Percentiles rank a stretch among this genome's conserved stretches.
Evolutionary conservation across 139 green algal species (phyloP).

Genomic region (Chlorella sp.): DNA sequence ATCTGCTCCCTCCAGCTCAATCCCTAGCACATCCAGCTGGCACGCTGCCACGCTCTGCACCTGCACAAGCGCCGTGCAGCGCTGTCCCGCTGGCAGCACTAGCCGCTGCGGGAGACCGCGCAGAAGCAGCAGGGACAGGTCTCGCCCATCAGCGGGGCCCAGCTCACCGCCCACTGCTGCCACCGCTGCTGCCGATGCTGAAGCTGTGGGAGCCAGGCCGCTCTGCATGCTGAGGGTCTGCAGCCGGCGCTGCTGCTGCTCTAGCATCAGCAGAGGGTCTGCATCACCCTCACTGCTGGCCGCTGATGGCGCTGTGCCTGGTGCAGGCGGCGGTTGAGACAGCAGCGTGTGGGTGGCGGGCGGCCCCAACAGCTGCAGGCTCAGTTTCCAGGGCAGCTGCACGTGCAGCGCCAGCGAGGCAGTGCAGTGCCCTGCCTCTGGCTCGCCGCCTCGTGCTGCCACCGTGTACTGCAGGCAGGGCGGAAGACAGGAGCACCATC

Average conservation of each 20-base stretch:
- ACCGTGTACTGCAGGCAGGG: slow-evolving; percentile 2
- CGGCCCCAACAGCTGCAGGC: slow-evolving; percentile 18
- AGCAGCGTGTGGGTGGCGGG: slow-evolving; percentile 33
- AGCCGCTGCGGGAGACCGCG: slow-evolving; percentile 13
- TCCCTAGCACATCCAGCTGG: slow-evolving; percentile 10
- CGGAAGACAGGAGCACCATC: too few relatives aligned
- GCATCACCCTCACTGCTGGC: background rate
- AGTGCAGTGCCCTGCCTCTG: slow-evolving; percentile 12
- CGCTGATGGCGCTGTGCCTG: background rate
- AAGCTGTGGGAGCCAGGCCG: background rate
- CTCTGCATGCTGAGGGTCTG: background rate
- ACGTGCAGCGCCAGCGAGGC: background rate
- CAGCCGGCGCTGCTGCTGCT: slow-evolving; percentile 20
- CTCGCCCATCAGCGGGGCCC: background rate
- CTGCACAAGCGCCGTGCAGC: slow-evolving; percentile 16
- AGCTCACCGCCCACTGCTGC: background rate
- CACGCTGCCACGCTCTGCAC: slow-evolving; percentile 15
- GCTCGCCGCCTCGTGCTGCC: background rate
- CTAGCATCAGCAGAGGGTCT: background rate
- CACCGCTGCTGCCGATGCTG: background rate
- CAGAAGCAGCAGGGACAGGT: slow-evolving; percentile 1
- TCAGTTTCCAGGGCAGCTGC: slow-evolving; percentile 30
- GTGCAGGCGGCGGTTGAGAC: background rate
- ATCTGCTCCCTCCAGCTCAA: background rate
- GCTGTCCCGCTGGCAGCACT: slow-evolving; percentile 33